Conservation (phyloP, 1,284 basidiomycete species). For the Moesziomyces parantarcticus region DNA sequence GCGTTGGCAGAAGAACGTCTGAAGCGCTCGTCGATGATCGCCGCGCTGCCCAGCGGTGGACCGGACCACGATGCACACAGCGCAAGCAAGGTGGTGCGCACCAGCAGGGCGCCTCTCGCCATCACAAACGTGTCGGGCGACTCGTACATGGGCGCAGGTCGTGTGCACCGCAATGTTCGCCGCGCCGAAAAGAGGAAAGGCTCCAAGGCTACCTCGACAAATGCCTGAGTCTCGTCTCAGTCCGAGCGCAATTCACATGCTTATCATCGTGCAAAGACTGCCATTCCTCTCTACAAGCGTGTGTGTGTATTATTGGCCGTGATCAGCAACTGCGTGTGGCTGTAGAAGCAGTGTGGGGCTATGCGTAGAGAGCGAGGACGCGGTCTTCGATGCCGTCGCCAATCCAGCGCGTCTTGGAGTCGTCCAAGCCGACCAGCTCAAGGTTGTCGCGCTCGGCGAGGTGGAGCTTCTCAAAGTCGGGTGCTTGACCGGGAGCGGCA, state of each 20-base stretch:
- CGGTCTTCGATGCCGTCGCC: slow-evolving; percentile 65
- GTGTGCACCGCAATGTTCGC: slow-evolving; percentile 36
- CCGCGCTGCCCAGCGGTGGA: slow-evolving; percentile 43
- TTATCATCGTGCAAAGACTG: slow-evolving; percentile 8
- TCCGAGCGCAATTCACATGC: not conserved
- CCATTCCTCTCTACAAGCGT: slow-evolving; percentile 7
- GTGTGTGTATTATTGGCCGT: not conserved
- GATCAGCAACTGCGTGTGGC: not conserved
- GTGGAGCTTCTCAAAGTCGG: slow-evolving; percentile 87
- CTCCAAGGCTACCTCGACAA: slow-evolving; percentile 1
- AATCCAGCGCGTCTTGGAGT: slow-evolving; percentile 55
- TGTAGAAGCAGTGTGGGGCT: not conserved
- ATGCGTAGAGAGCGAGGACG: slow-evolving; percentile 59
- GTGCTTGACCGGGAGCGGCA: slow-evolving; percentile 69
- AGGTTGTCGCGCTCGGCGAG: slow-evolving; percentile 92
- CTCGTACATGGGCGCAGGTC: slow-evolving; percentile 53
- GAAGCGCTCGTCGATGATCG: slow-evolving; percentile 34
- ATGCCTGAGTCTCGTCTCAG: not conserved
- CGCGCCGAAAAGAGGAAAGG: slow-evolving; percentile 47
- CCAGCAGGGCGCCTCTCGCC: slow-evolving; percentile 17
- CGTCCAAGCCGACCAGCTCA: slow-evolving; percentile 78
- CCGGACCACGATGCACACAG: slow-evolving; percentile 24
- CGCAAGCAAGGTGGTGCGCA: slow-evolving; percentile 17
- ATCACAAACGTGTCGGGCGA: slow-evolving; percentile 43
- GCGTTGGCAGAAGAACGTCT: slow-evolving; percentile 29